A percentile compares a stretch with the other conserved stretches of the same genome.
phyloP scores from a whole-genome alignment of 2,329 filamentous ascomycete genomes.

The Immersiporthe knoxdaviesiana region DNA sequence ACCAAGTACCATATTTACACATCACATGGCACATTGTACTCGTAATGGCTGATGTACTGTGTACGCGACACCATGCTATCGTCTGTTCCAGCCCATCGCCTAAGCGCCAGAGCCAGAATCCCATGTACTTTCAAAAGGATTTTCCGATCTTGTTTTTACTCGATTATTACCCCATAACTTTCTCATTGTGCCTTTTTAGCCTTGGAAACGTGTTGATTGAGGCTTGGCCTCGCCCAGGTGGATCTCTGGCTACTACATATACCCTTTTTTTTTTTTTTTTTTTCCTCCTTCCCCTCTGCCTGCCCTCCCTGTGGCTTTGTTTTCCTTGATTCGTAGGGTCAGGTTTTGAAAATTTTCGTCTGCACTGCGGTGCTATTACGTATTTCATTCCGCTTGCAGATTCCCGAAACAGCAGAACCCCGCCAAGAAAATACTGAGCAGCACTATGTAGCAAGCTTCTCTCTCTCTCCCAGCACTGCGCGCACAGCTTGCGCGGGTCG shows the following conservation, averaged over 20 bases:
- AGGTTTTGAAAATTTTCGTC: conserved; percentile 5
- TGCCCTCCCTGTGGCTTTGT: not conserved
- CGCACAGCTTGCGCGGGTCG: conserved; percentile 13
- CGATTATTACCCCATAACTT: conserved; percentile 25
- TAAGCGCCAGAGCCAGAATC: not conserved
- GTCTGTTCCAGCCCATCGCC: too few relatives aligned
- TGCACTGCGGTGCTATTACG: conserved; percentile 23
- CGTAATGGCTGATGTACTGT: not conserved
- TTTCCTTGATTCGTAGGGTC: not conserved
- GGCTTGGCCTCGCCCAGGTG: conserved; percentile 13
- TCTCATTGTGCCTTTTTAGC: not conserved
- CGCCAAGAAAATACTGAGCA: conserved; percentile 8
- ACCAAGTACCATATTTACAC: not conserved
- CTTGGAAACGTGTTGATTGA: not conserved
- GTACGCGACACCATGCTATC: not conserved
- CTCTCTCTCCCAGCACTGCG: not conserved
- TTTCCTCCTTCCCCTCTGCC: too few relatives aligned
- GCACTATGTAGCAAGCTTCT: too few relatives aligned
- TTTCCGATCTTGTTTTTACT: conserved; percentile 6
- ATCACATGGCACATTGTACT: not conserved
- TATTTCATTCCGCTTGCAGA: conserved; percentile 26
- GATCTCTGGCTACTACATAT: conserved; percentile 6
- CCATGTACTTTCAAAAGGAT: not conserved
- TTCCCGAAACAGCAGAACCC: conserved; percentile 22
- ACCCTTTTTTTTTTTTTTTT: not conserved